Percentiles rank a stretch among this genome's conserved stretches.
Evolutionary conservation across 805 yeast species (phyloP).

Genomic region (Grigorovia humatica): DNA sequence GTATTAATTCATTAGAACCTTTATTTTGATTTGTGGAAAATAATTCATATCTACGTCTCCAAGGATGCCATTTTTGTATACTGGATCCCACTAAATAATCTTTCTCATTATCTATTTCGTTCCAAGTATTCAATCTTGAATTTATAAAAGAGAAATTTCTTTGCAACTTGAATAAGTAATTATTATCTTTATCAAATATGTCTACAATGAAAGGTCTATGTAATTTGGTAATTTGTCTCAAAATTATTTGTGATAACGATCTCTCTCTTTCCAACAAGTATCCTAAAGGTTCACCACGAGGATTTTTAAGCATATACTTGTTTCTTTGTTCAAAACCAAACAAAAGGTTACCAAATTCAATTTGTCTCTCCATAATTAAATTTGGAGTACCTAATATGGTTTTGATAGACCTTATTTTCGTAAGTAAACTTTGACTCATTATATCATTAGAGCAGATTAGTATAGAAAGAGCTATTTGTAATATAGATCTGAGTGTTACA

Average conservation of each 20-base stretch:
- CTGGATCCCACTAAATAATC: slow-evolving; percentile 66
- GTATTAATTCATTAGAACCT: slow-evolving; percentile 40
- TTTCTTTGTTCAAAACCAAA: slow-evolving; percentile 91
- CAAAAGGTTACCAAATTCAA: slow-evolving; percentile 80
- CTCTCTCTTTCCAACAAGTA: slow-evolving; percentile 73
- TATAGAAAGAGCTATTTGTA: no score
- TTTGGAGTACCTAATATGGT: slow-evolving; percentile 64
- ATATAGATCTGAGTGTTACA: no score
- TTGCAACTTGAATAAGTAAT: slow-evolving; percentile 51
- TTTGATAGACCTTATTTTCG: slow-evolving; percentile 5
- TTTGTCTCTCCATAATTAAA: slow-evolving; percentile 73
- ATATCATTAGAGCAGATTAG: neutral
- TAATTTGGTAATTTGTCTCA: slow-evolving; percentile 71
- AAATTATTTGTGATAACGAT: slow-evolving; percentile 55
- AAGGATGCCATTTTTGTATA: slow-evolving; percentile 87
- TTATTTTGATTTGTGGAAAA: slow-evolving; percentile 30
- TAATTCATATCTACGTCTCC: slow-evolving; percentile 83
- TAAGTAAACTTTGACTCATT: neutral
- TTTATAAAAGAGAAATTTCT: slow-evolving; percentile 85
- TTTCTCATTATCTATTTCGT: slow-evolving; percentile 23
- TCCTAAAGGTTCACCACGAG: slow-evolving; percentile 66
- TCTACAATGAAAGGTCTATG: slow-evolving; percentile 82
- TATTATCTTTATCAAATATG: slow-evolving; percentile 54
- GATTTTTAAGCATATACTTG: slow-evolving; percentile 61
- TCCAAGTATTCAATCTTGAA: slow-evolving; percentile 55